Base-by-base conservation (phyloP, 2,329 filamentous ascomycete species). In the Nothophaeocryptopus gaeumannii region DNA sequence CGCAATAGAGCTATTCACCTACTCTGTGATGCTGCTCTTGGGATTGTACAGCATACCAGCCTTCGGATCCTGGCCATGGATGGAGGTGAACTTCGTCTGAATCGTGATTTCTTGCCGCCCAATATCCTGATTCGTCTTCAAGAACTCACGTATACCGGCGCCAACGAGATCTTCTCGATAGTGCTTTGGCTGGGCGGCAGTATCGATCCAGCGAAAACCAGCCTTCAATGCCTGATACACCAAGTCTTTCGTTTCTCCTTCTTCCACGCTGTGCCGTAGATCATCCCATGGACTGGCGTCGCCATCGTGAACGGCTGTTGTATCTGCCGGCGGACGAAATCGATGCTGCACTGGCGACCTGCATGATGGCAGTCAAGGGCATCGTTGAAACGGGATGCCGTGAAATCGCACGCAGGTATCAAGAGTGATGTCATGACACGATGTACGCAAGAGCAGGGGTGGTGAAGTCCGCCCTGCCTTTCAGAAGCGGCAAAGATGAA, bases 211-310 rank as follows among this genome's bases (percentile, higher is more conserved):
- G 30, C 82, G 78, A 60, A 92, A 93, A 5, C 88, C 88, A 38
- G 79, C 72, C 38, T 75, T 74, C 31, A 93, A 64, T 2, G 89
- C 88, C 55, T 78, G 69, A 59, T 84, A 80, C 15, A 93, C 88
- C 2, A 92, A 75, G 47, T 79, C 73, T 14, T 78, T 76, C 0
- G 86, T 89, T 71, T 71, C 1, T 85, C 81, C 62, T 85, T 84
- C 68, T 93, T 93, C 88, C 88, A 92, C n/a, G 88, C 88, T 2
- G 88, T 92, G 44, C 88, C 88, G 67, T 93, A 93, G 55, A 93
- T 71, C 20, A 26, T 26, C 7, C 20, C 20, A 26, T 26, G 20
- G 20, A 7, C 20, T 26, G 20, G 20, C 7, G 20, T 26, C 20
- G 20, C 20, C 20, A 26, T 26, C 20, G 20, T 7, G 20, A 26